Evolutionary conservation across 2,329 filamentous ascomycete genomes (phyloP).

Genomic region (Verruconis gallopava): DNA sequence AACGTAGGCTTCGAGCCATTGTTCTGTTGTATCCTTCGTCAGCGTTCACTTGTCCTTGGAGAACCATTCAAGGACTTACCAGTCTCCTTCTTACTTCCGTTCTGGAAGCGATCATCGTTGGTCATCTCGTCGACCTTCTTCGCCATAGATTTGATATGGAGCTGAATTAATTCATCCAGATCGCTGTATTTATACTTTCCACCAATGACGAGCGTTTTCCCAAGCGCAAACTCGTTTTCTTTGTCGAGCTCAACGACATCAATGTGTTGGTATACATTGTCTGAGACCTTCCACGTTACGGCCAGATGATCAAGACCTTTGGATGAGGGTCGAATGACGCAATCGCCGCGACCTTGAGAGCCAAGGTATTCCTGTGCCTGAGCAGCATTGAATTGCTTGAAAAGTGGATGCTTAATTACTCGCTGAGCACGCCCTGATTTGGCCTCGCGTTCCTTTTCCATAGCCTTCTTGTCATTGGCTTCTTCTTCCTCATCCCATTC

Average conservation of each 20-base stretch:
- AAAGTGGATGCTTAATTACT: conserved; percentile 95
- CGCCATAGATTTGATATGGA: conserved; percentile 95
- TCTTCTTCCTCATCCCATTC: conserved; percentile 86
- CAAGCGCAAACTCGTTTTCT: conserved; percentile 90
- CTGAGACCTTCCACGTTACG: conserved; percentile 95
- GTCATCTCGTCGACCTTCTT: conserved; percentile 96
- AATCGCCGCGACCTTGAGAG: conserved; percentile 72
- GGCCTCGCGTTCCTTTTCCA: conserved; percentile 74
- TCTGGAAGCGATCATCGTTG: conserved; percentile 86
- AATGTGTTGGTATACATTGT: conserved; percentile 93
- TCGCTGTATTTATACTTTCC: conserved; percentile 88
- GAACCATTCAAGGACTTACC: conserved; percentile 46
- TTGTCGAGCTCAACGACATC: conserved; percentile 96
- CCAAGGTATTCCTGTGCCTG: conserved; percentile 92
- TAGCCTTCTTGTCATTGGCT: conserved; percentile 60
- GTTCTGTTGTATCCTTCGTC: conserved; percentile 49
- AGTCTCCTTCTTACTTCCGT: conserved; percentile 63
- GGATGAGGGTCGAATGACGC: conserved; percentile 88
- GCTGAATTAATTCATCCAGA: conserved; percentile 92
- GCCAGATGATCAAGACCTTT: conserved; percentile 92
- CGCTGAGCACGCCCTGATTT: conserved; percentile 74
- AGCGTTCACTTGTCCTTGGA: neutral
- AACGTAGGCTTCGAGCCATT: conserved; percentile 92
- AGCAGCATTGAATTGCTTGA: conserved; percentile 80
- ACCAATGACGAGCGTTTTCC: conserved; percentile 70